Conservation (phyloP, 805 yeast genomes). For the Metschnikowia shivogae region DNA sequence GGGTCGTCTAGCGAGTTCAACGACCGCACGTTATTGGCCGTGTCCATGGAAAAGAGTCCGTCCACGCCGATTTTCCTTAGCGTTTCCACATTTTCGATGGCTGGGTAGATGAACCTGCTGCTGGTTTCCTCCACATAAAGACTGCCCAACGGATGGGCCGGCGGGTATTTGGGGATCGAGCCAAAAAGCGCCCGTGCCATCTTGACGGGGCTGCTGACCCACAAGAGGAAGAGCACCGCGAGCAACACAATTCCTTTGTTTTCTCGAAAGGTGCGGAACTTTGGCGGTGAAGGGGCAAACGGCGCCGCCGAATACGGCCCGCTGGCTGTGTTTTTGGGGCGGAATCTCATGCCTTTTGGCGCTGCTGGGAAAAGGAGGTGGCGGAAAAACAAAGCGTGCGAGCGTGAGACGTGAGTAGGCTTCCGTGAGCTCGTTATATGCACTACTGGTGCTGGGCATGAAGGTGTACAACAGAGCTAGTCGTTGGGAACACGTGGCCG, state of each 20-base stretch:
- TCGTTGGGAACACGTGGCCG: no score
- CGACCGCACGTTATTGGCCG: slow-evolving; percentile 38
- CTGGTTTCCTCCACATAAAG: slow-evolving; percentile 38
- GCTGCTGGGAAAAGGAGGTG: slow-evolving; percentile 3
- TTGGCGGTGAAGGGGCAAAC: neutral
- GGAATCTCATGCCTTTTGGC: slow-evolving; percentile 12
- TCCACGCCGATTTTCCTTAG: slow-evolving; percentile 54
- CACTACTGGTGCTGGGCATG: no score
- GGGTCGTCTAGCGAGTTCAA: slow-evolving; percentile 43
- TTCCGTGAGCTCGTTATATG: no score
- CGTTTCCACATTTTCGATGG: slow-evolving; percentile 63
- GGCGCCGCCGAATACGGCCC: slow-evolving; percentile 5
- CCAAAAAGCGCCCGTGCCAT: neutral
- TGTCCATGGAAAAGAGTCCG: slow-evolving; percentile 37
- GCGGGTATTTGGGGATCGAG: slow-evolving; percentile 22
- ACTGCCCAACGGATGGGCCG: slow-evolving; percentile 32
- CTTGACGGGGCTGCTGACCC: slow-evolving; percentile 13
- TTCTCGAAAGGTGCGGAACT: slow-evolving; percentile 4
- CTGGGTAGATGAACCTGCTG: slow-evolving; percentile 62
- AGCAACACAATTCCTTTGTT: slow-evolving; percentile 5
- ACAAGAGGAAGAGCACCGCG: slow-evolving; percentile 8
- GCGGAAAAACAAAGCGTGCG: neutral
- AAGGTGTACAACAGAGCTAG: no score
- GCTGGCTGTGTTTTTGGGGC: slow-evolving; percentile 13
- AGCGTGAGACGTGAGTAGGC: no score